Evolutionary conservation across 2,329 filamentous ascomycete species (phyloP), one percentile per base, ranked within the genome.

Genomic region (Neophaeococcomyces mojaviensis): DNA sequence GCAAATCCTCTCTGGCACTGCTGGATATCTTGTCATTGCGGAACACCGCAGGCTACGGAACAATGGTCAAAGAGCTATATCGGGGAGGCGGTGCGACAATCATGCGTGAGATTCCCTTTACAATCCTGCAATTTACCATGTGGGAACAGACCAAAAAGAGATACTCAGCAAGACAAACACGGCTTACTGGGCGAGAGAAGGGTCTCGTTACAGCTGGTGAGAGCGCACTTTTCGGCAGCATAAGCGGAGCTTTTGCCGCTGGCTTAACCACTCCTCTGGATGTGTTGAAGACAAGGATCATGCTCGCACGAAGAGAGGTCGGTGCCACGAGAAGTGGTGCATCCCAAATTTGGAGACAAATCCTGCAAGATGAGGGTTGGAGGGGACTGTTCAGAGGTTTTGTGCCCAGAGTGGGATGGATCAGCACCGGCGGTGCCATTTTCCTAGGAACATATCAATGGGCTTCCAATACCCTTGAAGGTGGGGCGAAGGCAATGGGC

Each of bases 61-160:
- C 53, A 19, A 84, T 97, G 39, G 81, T 86, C 74, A 71, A 78
- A 50, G 89, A 96, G 67, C 68, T 98, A 46, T 98, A 98, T 66
- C 77, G 92, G 30, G 92, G 94, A 1, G 95, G 88, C 77, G 78
- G 81, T 15, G 88, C 97, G 57, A 98, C 92, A 1, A 82, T 98
- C 43, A 84, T 96, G 69, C 81, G 92, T 49, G 92, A 98, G 72
- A 89, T 98, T 50, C 92, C 92, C 3, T 98, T 98, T 61, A 97
- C 94, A 2, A 82, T 96, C 8, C 85, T 98, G 52, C 92, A 98
- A 67, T 98, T 98, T 64, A 92, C 92, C 37, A 76, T 98, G 52
- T 98, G 92, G 92, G 92, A 98, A 68, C 81, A 77, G 3, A 78
- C 97, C 75, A 97, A 96, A 74, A 72, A 63, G 31, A 54, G 59